These are phyloP conservation scores for Mycena floridula DNA, from an alignment of 768 basidiomycete genomes.

Conservation along the genomic window DNA sequence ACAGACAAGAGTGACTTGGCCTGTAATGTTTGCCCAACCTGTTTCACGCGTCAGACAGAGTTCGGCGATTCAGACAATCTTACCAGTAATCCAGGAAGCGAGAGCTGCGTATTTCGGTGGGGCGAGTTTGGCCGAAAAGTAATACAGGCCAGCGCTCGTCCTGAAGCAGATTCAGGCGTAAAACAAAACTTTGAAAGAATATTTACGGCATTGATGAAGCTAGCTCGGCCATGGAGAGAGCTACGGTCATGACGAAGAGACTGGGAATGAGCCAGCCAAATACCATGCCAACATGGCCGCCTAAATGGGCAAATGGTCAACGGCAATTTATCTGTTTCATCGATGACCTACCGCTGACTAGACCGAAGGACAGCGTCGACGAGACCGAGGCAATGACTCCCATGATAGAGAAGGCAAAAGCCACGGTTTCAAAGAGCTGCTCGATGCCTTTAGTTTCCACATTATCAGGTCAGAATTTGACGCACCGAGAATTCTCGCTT, in stretches of 20 bases:
- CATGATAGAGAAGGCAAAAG: slow-evolving; percentile 68
- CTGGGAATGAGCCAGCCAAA: slow-evolving; percentile 74
- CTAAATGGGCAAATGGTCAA: slow-evolving; percentile 22
- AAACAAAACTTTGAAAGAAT: no score
- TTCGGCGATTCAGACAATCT: slow-evolving; percentile 3
- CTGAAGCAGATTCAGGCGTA: slow-evolving; percentile 35
- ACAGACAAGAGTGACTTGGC: slow-evolving; percentile 63
- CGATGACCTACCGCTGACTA: slow-evolving; percentile 44
- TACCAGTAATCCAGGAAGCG: slow-evolving; percentile 57
- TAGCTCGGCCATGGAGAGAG: slow-evolving; percentile 68
- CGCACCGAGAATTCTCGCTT: slow-evolving; percentile 68
- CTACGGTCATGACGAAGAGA: slow-evolving; percentile 61
- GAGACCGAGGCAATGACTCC: slow-evolving; percentile 66
- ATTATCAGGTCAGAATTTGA: slow-evolving; percentile 1
- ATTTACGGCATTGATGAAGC: slow-evolving; percentile 74
- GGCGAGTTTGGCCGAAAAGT: slow-evolving; percentile 72
- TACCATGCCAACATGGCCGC: slow-evolving; percentile 73
- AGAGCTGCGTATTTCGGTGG: slow-evolving; percentile 54
- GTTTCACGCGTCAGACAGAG: slow-evolving; percentile 22
- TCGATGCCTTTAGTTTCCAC: no score
- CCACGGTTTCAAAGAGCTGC: slow-evolving; percentile 55
- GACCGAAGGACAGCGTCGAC: slow-evolving; percentile 58
- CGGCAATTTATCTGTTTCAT: background rate
- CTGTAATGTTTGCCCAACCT: slow-evolving; percentile 72
- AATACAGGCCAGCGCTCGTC: slow-evolving; percentile 75